Conservation (phyloP, 2,329 filamentous ascomycete species). For the Fusarium piperis region DNA sequence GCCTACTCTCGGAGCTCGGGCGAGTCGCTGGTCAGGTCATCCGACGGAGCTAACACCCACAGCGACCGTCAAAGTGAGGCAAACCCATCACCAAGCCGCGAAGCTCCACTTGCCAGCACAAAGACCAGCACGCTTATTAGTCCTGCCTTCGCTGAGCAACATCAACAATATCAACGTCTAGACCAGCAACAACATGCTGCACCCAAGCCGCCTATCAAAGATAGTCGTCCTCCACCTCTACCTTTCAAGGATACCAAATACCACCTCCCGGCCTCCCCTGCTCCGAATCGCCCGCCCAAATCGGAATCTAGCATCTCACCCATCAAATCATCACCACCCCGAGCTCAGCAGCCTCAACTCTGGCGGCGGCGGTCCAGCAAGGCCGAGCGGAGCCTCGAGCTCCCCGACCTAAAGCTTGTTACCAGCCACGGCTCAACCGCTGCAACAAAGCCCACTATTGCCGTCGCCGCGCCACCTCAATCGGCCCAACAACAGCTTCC, state of each 20-base stretch:
- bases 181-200: constrained; percentile 36
- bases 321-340: constrained; percentile 41
- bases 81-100: constrained; percentile 35
- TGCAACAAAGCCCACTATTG: constrained; percentile 36
- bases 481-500: constrained; percentile 28
- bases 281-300: constrained; percentile 23
- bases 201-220: constrained; percentile 16
- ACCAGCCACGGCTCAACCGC: constrained; percentile 62
- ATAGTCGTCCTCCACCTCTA: constrained; percentile 33
- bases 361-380: constrained; percentile 64
- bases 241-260: constrained; percentile 42
- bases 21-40: constrained; percentile 55
- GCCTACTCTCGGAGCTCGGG: constrained; percentile 62
- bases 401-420: constrained; percentile 60
- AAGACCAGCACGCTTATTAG: constrained; percentile 31
- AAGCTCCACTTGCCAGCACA: constrained; percentile 38
- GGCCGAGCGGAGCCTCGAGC: constrained; percentile 56
- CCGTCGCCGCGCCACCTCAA: constrained; percentile 15
- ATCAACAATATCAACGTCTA: constrained; percentile 27
- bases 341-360: constrained; percentile 44
- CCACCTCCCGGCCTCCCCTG: constrained; percentile 34
- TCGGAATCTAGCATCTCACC: constrained; percentile 20
- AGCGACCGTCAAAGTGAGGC: constrained; percentile 36
- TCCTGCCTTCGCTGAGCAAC: constrained; percentile 30
- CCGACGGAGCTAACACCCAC: constrained; percentile 47